Base-by-base conservation (phyloP, 1,139 yeast species). In the Blastobotrys ciferrii region DNA sequence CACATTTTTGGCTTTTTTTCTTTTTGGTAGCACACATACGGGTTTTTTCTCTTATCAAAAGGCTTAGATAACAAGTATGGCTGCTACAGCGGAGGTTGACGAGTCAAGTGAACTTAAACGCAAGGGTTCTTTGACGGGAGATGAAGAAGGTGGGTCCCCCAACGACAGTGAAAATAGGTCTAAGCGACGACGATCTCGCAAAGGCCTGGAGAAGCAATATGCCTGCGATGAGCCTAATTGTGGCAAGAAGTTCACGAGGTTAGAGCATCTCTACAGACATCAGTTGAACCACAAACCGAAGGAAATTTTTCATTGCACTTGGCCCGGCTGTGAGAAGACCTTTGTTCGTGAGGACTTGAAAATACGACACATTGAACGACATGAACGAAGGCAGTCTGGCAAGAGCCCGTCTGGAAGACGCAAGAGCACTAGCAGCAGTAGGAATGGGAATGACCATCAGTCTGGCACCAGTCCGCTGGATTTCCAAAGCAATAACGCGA, bases 291-390 rank as follows among this genome's bases (percentile, higher is more conserved):
- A 70, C 60, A 53, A 57, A 56, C 73, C 74, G 11, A 66, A 66
- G 51, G 65, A 66, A 42, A 65, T 81, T 3, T 81, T 70, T 56
- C 67, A 64, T 23, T 82, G 87, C 58, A 60, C 71, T 1, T 74
- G 75, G 72, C 65, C 66, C 2, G 68, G 69, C 4, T 82, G 87
- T 58, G 62, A 66, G 3, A 78, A 78, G 60, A 78, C 83, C 1
- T 82, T 82, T 70, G 87, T 82, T 1, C 70, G 86, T 25, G 75
- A 73, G 48, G 86, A 80, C 59, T 61, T 81, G 38, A 61, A 72
- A 18, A 69, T 68, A 3, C 65, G 85, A 45, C 86, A 81, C 59
- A 57, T 74, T 45, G 77, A 76, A 56, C 64, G 84, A 31, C 85
- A 80, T 52, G 66, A 45, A 14, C 46, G 46, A 9, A 36, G 48